Percentiles rank a stretch among this genome's conserved stretches.
phyloP scores from a whole-genome alignment of 306 rosid species.

The Hippophae gyantsensis region DNA sequence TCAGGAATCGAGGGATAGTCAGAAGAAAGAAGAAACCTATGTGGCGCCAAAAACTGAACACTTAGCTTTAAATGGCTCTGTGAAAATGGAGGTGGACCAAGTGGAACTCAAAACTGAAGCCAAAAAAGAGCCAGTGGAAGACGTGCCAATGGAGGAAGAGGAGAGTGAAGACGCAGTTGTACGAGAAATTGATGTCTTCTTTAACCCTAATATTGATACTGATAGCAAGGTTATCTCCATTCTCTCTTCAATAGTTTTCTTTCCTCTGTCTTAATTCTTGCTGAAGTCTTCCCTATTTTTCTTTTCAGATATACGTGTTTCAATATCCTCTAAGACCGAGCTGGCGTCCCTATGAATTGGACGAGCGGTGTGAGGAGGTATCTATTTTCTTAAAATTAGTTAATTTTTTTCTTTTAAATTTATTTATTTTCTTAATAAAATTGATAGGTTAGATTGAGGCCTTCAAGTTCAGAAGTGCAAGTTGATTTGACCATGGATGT shows the following conservation, averaged over 20 bases:
- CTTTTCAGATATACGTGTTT: slow-evolving; percentile 46
- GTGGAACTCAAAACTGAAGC: slow-evolving; percentile 21
- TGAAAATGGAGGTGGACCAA: slow-evolving; percentile 37
- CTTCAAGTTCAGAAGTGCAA: slow-evolving; percentile 46
- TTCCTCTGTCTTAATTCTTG: background rate
- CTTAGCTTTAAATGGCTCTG: slow-evolving; percentile 20
- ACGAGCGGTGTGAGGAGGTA: slow-evolving; percentile 72
- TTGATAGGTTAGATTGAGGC: slow-evolving; percentile 62
- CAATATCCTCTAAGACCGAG: slow-evolving; percentile 83
- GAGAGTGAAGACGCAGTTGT: slow-evolving; percentile 45
- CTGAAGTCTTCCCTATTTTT: slow-evolving; percentile 1
- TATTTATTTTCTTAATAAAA: background rate
- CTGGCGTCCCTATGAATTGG: slow-evolving; percentile 85
- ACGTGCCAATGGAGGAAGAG: slow-evolving; percentile 52
- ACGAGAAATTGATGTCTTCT: slow-evolving; percentile 79
- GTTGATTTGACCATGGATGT: slow-evolving; percentile 56
- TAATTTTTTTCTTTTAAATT: background rate
- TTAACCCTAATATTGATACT: slow-evolving; percentile 39
- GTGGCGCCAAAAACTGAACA: slow-evolving; percentile 19
- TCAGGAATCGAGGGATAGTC: slow-evolving; percentile 17
- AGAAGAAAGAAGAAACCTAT: slow-evolving; percentile 15
- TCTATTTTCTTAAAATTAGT: background rate
- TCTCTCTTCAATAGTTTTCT: background rate
- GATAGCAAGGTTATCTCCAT: slow-evolving; percentile 35
- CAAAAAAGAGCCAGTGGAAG: slow-evolving; percentile 22